phyloP scores from a whole-genome alignment of 2,329 filamentous ascomycete genomes.

The Arthrobotrys entomopaga region DNA sequence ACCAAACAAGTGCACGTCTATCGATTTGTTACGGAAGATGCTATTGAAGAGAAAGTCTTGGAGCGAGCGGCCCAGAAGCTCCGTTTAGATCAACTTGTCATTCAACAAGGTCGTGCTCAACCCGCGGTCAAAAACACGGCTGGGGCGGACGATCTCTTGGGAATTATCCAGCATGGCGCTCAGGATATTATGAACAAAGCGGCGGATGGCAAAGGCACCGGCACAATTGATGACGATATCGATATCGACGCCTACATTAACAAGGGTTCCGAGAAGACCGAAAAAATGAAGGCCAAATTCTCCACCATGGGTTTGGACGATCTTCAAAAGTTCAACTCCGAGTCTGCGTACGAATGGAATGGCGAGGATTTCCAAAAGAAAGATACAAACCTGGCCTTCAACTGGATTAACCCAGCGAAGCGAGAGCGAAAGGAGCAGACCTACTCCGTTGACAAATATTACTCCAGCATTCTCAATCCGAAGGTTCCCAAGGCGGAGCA shows the following conservation, averaged over 20 bases:
- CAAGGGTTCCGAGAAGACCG: conserved; percentile 87
- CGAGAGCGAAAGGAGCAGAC: conserved; percentile 97
- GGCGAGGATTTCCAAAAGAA: conserved; percentile 91
- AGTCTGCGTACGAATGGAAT: conserved; percentile 99
- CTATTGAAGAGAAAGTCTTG: conserved; percentile 97
- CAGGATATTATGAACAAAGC: conserved; percentile 87
- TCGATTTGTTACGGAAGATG: conserved; percentile 95
- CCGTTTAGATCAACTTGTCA: conserved; percentile 94
- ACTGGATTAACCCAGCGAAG: conserved; percentile 98
- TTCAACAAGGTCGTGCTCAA: conserved; percentile 95
- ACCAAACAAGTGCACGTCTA: conserved; percentile 98
- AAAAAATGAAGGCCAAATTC: conserved; percentile 89
- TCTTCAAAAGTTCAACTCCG: conserved; percentile 95
- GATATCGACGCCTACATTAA: conserved; percentile 90
- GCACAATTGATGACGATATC: conserved; percentile 78
- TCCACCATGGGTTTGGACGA: conserved; percentile 97
- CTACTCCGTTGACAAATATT: conserved; percentile 99
- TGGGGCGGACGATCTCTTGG: conserved; percentile 90
- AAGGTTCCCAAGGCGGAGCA: conserved; percentile 80
- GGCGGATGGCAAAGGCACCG: conserved; percentile 65
- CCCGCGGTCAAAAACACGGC: conserved; percentile 83
- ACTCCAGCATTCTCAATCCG: conserved; percentile 81
- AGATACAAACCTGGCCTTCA: conserved; percentile 91
- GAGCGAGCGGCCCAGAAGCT: conserved; percentile 97
- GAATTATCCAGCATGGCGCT: conserved; percentile 99